phyloP scores from a whole-genome alignment of 1,139 yeast genomes.

The Zygoascus hellenicus region DNA sequence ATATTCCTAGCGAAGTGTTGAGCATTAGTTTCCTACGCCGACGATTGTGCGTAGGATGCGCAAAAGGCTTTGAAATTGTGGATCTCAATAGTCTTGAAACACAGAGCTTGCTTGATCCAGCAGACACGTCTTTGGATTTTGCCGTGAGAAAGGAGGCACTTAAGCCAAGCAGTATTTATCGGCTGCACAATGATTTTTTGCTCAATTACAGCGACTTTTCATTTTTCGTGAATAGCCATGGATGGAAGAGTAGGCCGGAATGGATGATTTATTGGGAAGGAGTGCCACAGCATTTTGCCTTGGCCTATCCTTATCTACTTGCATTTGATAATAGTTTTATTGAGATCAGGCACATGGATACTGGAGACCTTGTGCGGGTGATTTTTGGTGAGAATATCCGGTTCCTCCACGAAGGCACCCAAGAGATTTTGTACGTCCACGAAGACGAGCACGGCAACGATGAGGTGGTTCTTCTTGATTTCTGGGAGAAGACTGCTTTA shows the following conservation, averaged over 20 bases:
- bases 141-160: slow-evolving; percentile 82
- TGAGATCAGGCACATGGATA: slow-evolving; percentile 87
- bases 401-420: slow-evolving; percentile 81
- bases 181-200: slow-evolving; percentile 81
- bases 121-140: slow-evolving; percentile 93
- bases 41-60: slow-evolving; percentile 88
- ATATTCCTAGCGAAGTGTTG: slow-evolving; percentile 82
- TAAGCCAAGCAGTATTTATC: slow-evolving; percentile 86
- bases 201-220: slow-evolving; percentile 89
- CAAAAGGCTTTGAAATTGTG: slow-evolving; percentile 93
- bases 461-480: slow-evolving; percentile 85
- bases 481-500: slow-evolving; percentile 46
- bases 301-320: slow-evolving; percentile 87
- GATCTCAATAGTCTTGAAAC: slow-evolving; percentile 68
- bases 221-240: slow-evolving; percentile 87
- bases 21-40: slow-evolving; percentile 87
- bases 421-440: slow-evolving; percentile 89
- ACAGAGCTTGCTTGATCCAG: slow-evolving; percentile 82
- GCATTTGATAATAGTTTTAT: slow-evolving; percentile 88
- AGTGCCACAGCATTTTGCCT: slow-evolving; percentile 82
- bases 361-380: slow-evolving; percentile 79
- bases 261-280: slow-evolving; percentile 99
- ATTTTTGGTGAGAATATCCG: slow-evolving; percentile 92
- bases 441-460: slow-evolving; percentile 88
- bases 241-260: slow-evolving; percentile 92